Evolutionary conservation across 2,329 filamentous ascomycete species (phyloP).

Genomic region (Zelopaecilomyces penicillatus): DNA sequence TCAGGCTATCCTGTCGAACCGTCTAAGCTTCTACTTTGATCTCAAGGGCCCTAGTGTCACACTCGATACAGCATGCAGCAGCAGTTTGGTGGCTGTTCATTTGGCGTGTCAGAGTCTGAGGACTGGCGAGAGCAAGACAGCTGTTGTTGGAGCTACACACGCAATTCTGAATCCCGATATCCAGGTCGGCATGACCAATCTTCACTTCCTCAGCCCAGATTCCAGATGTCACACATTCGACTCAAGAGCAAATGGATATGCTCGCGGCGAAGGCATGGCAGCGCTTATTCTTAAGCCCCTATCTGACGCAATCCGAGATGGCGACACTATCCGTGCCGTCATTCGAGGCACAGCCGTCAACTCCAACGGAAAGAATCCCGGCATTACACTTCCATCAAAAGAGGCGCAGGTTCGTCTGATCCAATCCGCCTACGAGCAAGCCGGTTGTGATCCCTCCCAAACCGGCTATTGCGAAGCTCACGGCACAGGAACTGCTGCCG

Average conservation of each 20-base stretch:
- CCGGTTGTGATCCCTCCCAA: neutral
- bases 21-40: slow-evolving; percentile 6
- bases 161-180: slow-evolving; percentile 18
- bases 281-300: slow-evolving; percentile 46
- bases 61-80: slow-evolving; percentile 6
- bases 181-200: neutral
- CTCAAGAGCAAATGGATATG: slow-evolving; percentile 34
- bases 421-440: neutral
- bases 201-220: slow-evolving; percentile 26
- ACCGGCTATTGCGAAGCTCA: neutral
- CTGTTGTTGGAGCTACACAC: slow-evolving; percentile 25
- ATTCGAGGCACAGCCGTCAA: slow-evolving; percentile 7
- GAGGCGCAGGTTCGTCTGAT: neutral
- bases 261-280: slow-evolving; percentile 41
- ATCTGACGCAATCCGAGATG: slow-evolving; percentile 28
- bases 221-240: slow-evolving; percentile 9
- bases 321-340: slow-evolving; percentile 12
- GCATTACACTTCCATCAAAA: neutral
- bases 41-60: slow-evolving; percentile 4
- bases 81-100: slow-evolving; percentile 1
- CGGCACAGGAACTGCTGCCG: neutral
- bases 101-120: slow-evolving; percentile 1
- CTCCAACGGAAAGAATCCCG: slow-evolving; percentile 6
- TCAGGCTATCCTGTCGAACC: slow-evolving; percentile 4
- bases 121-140: slow-evolving; percentile 1